A percentile compares a stretch with the other conserved stretches of the same genome.
phyloP scores from a whole-genome alignment of 2,329 filamentous ascomycete species.

The Pseudopithomyces chartarum region DNA sequence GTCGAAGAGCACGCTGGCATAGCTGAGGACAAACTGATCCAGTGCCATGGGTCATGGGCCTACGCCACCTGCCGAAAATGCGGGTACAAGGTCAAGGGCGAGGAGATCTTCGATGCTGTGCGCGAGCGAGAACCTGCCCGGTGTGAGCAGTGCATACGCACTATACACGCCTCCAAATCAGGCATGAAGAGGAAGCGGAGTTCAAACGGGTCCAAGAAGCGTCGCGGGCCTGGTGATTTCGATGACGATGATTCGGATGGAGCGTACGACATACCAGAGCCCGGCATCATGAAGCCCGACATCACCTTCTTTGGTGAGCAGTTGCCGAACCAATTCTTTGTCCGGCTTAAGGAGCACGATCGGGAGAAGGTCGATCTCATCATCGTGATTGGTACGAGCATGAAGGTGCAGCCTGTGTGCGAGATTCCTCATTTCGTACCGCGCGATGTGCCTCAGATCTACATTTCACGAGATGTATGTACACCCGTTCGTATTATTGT shows the following conservation, averaged over 20 bases:
- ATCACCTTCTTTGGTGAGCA: conserved; percentile 98
- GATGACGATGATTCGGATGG: conserved; percentile 62
- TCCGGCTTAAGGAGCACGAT: conserved; percentile 81
- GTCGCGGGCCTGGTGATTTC: conserved; percentile 56
- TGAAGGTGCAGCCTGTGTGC: conserved; percentile 94
- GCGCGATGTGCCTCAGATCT: conserved; percentile 82
- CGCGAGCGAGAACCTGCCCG: conserved; percentile 75
- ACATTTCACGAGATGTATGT: conserved; percentile 76
- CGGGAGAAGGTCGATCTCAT: conserved; percentile 82
- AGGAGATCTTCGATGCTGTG: conserved; percentile 80
- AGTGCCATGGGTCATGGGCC: conserved; percentile 96
- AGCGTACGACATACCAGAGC: conserved; percentile 68
- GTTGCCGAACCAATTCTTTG: conserved; percentile 81
- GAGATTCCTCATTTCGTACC: conserved; percentile 85
- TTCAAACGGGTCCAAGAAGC: conserved; percentile 52
- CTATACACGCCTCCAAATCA: conserved; percentile 54
- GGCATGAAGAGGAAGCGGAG: conserved; percentile 59
- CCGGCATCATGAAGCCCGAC: conserved; percentile 91
- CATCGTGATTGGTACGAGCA: conserved; percentile 92
- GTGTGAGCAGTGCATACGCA: conserved; percentile 72
- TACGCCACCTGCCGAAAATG: conserved; percentile 89
- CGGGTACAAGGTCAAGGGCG: conserved; percentile 72
- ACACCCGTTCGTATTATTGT: neutral
- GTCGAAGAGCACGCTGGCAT: conserved; percentile 89
- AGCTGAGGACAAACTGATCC: conserved; percentile 78